phyloP scores from a whole-genome alignment of 495 filamentous ascomycete species.

The Margaritispora aquatica region DNA sequence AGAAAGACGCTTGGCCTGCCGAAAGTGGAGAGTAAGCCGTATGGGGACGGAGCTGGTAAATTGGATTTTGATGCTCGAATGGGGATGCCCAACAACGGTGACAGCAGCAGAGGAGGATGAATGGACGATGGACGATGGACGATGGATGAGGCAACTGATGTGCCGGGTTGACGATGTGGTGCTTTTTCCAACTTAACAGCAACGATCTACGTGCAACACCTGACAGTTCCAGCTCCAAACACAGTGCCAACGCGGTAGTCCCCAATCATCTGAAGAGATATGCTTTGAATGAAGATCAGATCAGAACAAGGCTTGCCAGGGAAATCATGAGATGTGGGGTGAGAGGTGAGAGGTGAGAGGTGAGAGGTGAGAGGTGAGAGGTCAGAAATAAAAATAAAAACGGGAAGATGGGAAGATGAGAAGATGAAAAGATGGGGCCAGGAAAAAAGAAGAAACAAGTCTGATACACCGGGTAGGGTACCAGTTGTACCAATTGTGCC shows the following conservation, averaged over 20 bases:
- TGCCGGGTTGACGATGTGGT: background rate
- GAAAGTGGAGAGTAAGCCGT: background rate
- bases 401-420: slow-evolving; percentile 7
- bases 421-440: slow-evolving; percentile 5
- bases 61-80: background rate
- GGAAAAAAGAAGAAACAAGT: slow-evolving; percentile 24
- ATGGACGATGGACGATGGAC: background rate
- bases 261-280: background rate
- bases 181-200: no score
- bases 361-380: no score
- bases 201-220: slow-evolving; percentile 20
- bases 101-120: background rate
- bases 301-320: background rate
- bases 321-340: no score
- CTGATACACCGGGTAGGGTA: slow-evolving; percentile 18
- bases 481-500: no score
- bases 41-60: background rate
- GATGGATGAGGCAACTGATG: background rate
- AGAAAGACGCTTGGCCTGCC: background rate
- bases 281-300: background rate
- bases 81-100: background rate
- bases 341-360: no score
- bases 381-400: no score
- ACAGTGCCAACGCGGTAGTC: background rate
- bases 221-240: background rate